phyloP scores from a whole-genome alignment of 2,329 filamentous ascomycete species.

The Chaetomium sp. region DNA sequence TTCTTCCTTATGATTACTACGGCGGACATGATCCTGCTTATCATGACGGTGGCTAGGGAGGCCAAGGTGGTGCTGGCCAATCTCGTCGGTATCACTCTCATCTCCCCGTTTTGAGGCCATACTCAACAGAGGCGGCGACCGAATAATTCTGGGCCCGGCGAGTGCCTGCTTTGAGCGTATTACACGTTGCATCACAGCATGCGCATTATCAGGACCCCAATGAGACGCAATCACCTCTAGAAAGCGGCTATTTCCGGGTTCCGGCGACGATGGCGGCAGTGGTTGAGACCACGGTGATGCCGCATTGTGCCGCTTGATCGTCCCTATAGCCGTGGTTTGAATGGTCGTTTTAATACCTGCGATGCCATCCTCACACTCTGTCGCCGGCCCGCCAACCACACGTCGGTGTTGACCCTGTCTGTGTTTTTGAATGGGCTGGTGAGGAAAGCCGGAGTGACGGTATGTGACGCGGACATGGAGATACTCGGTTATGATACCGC shows the following conservation, averaged over 20 bases:
- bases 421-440: slow-evolving; percentile 15
- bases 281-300: slow-evolving; percentile 47
- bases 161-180: slow-evolving; percentile 8
- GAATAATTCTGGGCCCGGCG: neutral
- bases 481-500: slow-evolving; percentile 42
- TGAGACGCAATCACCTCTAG: slow-evolving; percentile 41
- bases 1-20: no score
- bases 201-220: slow-evolving; percentile 42
- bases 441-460: slow-evolving; percentile 49
- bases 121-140: neutral
- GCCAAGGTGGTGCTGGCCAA: no score
- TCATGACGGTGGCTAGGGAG: no score
- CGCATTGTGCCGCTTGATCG: slow-evolving; percentile 42
- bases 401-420: neutral
- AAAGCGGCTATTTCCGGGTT: slow-evolving; percentile 29
- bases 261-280: slow-evolving; percentile 26
- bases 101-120: neutral
- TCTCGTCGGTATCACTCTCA: no score
- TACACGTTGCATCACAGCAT: slow-evolving; percentile 34
- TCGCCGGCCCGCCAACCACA: no score
- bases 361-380: slow-evolving; percentile 28
- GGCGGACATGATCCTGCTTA: no score
- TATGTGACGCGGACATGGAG: slow-evolving; percentile 48
- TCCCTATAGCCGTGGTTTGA: slow-evolving; percentile 46
- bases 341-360: slow-evolving; percentile 41